A percentile compares a stretch with the other conserved stretches of the same genome.
Conservation (phyloP, 2,329 filamentous ascomycete species). For the Colletotrichum sp. region DNA sequence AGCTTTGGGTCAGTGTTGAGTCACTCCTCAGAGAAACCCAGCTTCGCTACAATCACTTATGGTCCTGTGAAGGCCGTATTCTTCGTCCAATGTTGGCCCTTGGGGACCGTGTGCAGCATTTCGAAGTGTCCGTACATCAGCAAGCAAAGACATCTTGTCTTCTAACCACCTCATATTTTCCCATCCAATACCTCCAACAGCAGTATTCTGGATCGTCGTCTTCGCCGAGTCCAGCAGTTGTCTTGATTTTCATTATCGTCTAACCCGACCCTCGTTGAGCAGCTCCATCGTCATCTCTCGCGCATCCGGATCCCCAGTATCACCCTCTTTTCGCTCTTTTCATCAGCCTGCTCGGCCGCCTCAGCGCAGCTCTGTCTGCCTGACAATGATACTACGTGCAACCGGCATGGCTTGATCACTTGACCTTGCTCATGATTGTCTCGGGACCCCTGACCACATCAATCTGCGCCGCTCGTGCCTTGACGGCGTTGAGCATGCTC, state of each 20-base stretch:
- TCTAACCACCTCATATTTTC: not conserved
- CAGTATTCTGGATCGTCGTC: not conserved
- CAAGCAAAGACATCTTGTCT: not conserved
- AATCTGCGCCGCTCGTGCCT: conserved; percentile 85
- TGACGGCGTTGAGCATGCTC: conserved; percentile 85
- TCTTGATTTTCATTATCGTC: not conserved
- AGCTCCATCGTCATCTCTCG: not conserved
- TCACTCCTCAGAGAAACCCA: not conserved
- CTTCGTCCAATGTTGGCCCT: not conserved
- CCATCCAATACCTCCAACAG: not conserved
- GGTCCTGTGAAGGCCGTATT: no score
- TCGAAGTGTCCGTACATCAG: not conserved
- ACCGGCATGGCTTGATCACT: conserved; percentile 49
- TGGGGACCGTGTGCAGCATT: not conserved
- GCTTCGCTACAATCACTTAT: not conserved
- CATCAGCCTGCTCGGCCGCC: not conserved
- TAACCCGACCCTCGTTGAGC: not conserved
- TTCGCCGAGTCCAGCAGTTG: not conserved
- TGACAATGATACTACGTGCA: not conserved
- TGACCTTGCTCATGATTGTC: conserved; percentile 94
- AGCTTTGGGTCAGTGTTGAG: not conserved
- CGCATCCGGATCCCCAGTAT: not conserved
- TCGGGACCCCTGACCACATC: conserved; percentile 81
- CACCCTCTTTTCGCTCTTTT: not conserved
- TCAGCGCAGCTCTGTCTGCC: not conserved